Evolutionary conservation across 1,284 basidiomycete genomes (phyloP).

Genomic region (Ceratobasidium papillatum): DNA sequence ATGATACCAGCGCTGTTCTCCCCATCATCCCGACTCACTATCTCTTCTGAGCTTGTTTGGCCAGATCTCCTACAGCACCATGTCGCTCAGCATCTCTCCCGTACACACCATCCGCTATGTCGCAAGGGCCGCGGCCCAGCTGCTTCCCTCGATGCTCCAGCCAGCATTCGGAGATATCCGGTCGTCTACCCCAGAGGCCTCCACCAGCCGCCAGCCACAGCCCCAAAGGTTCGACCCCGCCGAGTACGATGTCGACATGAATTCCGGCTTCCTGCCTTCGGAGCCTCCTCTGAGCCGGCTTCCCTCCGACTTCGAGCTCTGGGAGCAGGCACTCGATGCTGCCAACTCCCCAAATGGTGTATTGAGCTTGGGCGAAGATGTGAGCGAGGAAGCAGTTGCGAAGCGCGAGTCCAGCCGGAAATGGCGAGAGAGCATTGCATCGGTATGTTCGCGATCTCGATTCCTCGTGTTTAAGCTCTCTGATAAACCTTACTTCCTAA

Average conservation of each 20-base stretch:
- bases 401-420: constrained; percentile 44
- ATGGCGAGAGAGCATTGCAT: constrained; percentile 44
- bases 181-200: constrained; percentile 18
- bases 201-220: constrained; percentile 20
- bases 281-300: constrained; percentile 41
- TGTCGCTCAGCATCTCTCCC: constrained; percentile 34
- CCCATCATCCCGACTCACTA: constrained; percentile 38
- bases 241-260: constrained; percentile 43
- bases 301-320: constrained; percentile 40
- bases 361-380: constrained; percentile 44
- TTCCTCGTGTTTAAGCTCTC: constrained; percentile 20
- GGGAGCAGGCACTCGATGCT: constrained; percentile 42
- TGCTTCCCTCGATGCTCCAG: constrained; percentile 35
- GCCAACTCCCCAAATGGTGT: constrained; percentile 43
- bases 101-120: constrained; percentile 39
- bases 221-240: constrained; percentile 29
- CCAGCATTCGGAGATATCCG: constrained; percentile 21
- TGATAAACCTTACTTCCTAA: constrained; percentile 36
- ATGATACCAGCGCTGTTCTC: constrained; percentile 36
- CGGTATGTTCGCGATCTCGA: constrained; percentile 23
- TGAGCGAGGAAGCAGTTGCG: constrained; percentile 41
- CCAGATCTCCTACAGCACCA: constrained; percentile 18
- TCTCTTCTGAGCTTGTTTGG: constrained; percentile 39
- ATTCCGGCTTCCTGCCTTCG: constrained; percentile 44
- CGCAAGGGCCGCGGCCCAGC: constrained; percentile 34